phyloP scores from a whole-genome alignment of 1,284 basidiomycete genomes.

The Ceratobasidium sp. region DNA sequence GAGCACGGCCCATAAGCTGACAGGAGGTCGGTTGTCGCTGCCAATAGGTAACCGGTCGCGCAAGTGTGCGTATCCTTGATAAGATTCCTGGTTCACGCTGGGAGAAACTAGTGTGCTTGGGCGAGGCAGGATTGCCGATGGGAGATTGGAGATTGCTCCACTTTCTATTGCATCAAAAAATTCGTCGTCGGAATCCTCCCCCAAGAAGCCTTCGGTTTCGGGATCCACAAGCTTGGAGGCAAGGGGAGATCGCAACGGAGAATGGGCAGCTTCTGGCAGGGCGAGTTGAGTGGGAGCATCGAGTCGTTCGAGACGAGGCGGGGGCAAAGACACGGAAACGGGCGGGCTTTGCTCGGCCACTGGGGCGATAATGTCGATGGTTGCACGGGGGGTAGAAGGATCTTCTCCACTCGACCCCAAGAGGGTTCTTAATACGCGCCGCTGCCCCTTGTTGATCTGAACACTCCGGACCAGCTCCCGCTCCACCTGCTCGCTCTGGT shows the following conservation, averaged over 20 bases:
- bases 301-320: constrained; percentile 34
- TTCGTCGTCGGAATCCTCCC: constrained; percentile 72
- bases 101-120: constrained; percentile 43
- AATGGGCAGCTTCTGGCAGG: constrained; percentile 10
- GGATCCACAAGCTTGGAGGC: constrained; percentile 45
- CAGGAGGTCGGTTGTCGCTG: constrained; percentile 84
- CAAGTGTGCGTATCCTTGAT: constrained; percentile 72
- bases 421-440: constrained; percentile 35
- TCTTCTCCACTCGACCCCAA: constrained; percentile 12
- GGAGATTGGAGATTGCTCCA: constrained; percentile 75
- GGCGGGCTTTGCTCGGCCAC: constrained; percentile 20
- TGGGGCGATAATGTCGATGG: neutral
- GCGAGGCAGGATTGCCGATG: constrained; percentile 57
- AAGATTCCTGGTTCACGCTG: constrained; percentile 59
- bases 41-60: constrained; percentile 72
- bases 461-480: constrained; percentile 69
- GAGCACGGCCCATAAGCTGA: constrained; percentile 93
- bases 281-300: constrained; percentile 25
- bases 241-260: constrained; percentile 33
- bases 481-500: constrained; percentile 88
- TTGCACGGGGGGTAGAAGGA: constrained; percentile 31
- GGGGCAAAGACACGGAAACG: constrained; percentile 38
- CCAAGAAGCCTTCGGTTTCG: constrained; percentile 45
- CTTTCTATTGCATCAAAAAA: constrained; percentile 97
- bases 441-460: constrained; percentile 49